These are phyloP conservation scores for Stereum hirsutum DNA, from an alignment of 1,284 basidiomycete genomes.

Conservation along the genomic window DNA sequence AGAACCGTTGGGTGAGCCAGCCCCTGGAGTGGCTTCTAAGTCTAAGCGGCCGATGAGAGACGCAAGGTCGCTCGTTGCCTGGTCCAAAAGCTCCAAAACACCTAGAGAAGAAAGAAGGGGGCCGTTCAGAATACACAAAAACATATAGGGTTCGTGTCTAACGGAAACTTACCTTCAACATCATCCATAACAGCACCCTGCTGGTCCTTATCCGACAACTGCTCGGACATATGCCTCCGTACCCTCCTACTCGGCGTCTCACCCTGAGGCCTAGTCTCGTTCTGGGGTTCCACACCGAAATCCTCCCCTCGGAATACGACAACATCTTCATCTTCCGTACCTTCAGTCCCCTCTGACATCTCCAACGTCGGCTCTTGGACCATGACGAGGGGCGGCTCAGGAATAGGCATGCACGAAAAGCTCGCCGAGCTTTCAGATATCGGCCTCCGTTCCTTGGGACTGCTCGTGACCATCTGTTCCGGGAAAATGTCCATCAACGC, in stretches of 20 bases:
- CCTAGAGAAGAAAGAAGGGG: constrained; percentile 25
- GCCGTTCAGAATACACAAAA: neutral
- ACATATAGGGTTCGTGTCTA: constrained; percentile 9
- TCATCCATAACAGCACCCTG: too few species aligned
- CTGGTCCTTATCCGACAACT: constrained; percentile 47
- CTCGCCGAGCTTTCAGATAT: too few species aligned
- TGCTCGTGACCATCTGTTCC: constrained; percentile 12
- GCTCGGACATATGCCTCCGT: too few species aligned
- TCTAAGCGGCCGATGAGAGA: constrained; percentile 67
- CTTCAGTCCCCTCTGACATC: too few species aligned
- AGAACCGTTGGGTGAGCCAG: constrained; percentile 38
- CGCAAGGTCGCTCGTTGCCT: constrained; percentile 70
- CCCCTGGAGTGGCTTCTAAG: constrained; percentile 46
- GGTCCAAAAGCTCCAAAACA: constrained; percentile 60
- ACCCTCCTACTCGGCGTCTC: too few species aligned
- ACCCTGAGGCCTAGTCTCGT: too few species aligned
- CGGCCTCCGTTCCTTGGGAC: constrained; percentile 4
- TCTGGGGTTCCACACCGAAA: constrained; percentile 43
- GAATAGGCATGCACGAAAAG: too few species aligned
- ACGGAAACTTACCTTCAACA: constrained; percentile 37
- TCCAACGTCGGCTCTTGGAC: too few species aligned
- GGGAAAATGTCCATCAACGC: constrained; percentile 25
- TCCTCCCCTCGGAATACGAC: constrained; percentile 42
- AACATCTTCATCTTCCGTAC: constrained; percentile 17
- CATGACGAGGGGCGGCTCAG: too few species aligned